Evolutionary conservation across 2,329 filamentous ascomycete species (phyloP), one percentile per base, ranked within the genome.

Genomic region (Dendryphion nanum): DNA sequence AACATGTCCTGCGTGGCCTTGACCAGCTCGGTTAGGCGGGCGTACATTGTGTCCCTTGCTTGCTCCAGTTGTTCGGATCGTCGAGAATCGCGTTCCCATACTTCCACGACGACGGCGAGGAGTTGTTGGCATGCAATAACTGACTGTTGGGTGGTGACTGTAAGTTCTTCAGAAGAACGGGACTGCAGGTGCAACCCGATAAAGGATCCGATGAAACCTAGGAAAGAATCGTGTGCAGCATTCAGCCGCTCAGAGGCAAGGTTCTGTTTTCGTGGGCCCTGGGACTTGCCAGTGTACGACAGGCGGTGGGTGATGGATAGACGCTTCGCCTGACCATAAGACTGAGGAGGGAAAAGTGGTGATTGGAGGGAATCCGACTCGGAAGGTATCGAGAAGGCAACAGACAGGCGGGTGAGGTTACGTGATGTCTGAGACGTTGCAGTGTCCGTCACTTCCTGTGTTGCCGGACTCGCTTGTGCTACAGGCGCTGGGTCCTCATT

Each of bases 151-250:
- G 94, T 91, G 13, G 87, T 89, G 8, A 83, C 70, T 20, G 89
- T 81, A 33, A 97, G 76, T 61, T 95, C 89, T 1, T 85, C 81
- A 6, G 89, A 85, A 6, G 89, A 93, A 45, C 93, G 85, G n/a
- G 90, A 93, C 62, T 96, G 89, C 43, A 96, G 75, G 64, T 96
- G 89, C 39, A 96, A 77, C 13, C 93, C 93, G 61, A 97, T 91
- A 63, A 97, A 95, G 4, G 89, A 94, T 35, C 88, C 91, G 35
- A 98, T 79, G 58, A 90, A 86, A 5, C 90, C 93, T 37, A 98
- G 72, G 57, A 97, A 95, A 6, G 80, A 81, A 68, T 97, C 90
- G 68, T 96, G 89, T 35, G 83, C 86, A 34, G 78, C 74, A 55
- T 82, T 85, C 33, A 97, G 77, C 51, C 83, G 83, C 63, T 90